Base-by-base conservation (phyloP, 2,329 filamentous ascomycete species). In the Fusarium decemcellulare region DNA sequence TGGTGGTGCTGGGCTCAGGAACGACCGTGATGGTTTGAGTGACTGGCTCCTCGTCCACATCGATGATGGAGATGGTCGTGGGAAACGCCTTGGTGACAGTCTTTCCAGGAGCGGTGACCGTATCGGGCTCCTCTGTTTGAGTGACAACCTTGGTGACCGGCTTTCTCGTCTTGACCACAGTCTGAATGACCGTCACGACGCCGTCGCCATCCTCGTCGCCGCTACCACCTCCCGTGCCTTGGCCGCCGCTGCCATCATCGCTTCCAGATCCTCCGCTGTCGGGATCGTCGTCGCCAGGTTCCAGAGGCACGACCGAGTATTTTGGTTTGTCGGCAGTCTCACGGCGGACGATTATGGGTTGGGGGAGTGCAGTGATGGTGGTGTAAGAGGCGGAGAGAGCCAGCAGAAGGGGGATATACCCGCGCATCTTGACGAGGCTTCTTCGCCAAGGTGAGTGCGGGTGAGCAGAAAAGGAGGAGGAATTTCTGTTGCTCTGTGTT, bases 231-330 rank as follows among this genome's bases (percentile, higher is more conserved):
- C 6, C 67, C 66, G 18, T 63, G 11, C 65, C 62, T 10, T 61
- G 61, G n/a, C 44, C 56, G 15, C 50, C 64, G 15, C 55, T 60
- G 15, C 56, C 65, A n/a, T 68, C 61, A 62, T 72, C 66, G 43
- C 59, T 70, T 36, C 72, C 72, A 23, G 72, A 70, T 16, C 67
- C 72, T 36, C 61, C 72, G 40, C 48, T 54, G 9, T 59, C 66
- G 6, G 72, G 62, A 14, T 73, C 70, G 27, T 73, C 68, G 7
- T 77, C 67, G 15, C 70, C 73, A 3, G 79, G 79, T 52, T 80
- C 79, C n/a, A 82, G 67, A 14, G 80, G 79, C 6, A 83, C 79
- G 32, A 83, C 79, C 4, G 79, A 81, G 51, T 82, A 83, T 23
- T 74, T 73, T 2, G 79, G 80, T 51, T 75, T 76, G n/a, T 65